Evolutionary conservation across 169 alveolate genomes (phyloP), one percentile per base, ranked within the genome.

Genomic region (Eimeria nieschulzi): DNA sequence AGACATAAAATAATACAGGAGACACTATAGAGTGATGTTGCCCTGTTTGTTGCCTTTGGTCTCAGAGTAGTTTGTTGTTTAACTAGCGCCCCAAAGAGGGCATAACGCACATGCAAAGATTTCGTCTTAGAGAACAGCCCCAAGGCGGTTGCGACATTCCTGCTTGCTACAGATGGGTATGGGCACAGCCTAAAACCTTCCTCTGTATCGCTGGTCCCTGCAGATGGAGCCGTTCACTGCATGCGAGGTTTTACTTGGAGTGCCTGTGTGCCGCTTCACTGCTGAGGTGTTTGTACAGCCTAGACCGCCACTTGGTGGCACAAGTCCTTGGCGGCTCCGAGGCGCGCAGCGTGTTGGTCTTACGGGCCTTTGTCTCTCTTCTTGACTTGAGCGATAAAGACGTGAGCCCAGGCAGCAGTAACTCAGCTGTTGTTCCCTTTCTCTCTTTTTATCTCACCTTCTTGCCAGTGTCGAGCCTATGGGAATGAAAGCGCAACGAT

Each of bases 101-200:
- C 33, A 72, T 72, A 25, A 23, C 59, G 63, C 51, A 25, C 54
- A 33, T 72, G 59, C 83, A 72, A 59, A 54, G 51, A 19, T 26
- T 25, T 6, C 26, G 46, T 9, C 26, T 72, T 72, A 13, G 83
- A 72, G 9, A 51, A 72, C 83, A 33, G 46, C 61, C 26, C 59
- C 25, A 5, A 25, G 23, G 56, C 83, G 21, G 83, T 72, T 19
- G 83, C 83, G 55, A 59, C 61, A 19, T 72, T 72, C n/a, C 83
- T 72, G 33, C 83, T 72, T n/a, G 83, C 26, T 7, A 72, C 83
- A 9, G 83, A 72, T 51, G 83, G 83, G 76, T 66, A 21, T 9
- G 76, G 46, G 21, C n/a, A 59, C 68, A 1, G 15, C 68, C 15
- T 59, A 5, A 59, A 19, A 2, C 15, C 2, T 59, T 59, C 5